A percentile compares a stretch with the other conserved stretches of the same genome.
Conservation (phyloP, 352 stramenopile species). For the Pythium oligandrum region DNA sequence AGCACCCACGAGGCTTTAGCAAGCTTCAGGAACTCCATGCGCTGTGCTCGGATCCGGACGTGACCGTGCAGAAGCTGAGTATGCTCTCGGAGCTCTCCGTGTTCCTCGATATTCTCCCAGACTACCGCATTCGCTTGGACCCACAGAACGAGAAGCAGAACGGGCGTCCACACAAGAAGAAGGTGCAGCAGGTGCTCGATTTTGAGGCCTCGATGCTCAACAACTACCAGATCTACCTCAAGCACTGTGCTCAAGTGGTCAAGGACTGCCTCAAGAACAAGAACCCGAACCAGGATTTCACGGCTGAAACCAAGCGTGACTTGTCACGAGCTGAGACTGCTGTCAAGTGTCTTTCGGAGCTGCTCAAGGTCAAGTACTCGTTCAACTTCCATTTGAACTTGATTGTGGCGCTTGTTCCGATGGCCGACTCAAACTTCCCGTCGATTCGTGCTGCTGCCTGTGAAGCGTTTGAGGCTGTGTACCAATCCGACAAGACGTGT, state of each 20-base stretch:
- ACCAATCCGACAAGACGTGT: constrained; percentile 71
- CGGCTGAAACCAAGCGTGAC: constrained; percentile 28
- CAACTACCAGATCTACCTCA: constrained; percentile 84
- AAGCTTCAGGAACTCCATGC: constrained; percentile 77
- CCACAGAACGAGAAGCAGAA: constrained; percentile 79
- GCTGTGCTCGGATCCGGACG: constrained; percentile 67
- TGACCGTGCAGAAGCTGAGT: constrained; percentile 79
- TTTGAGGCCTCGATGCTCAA: constrained; percentile 70
- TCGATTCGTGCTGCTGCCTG: constrained; percentile 52
- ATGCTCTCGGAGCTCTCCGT: constrained; percentile 93
- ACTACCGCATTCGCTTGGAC: constrained; percentile 92
- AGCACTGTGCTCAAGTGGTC: constrained; percentile 62
- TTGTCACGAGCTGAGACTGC: constrained; percentile 66
- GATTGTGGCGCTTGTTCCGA: constrained; percentile 74
- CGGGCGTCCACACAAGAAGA: constrained; percentile 80
- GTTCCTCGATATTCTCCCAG: constrained; percentile 94
- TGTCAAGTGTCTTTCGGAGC: constrained; percentile 65
- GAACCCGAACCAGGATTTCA: constrained; percentile 33
- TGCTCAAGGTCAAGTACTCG: constrained; percentile 79
- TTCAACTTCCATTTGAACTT: constrained; percentile 88
- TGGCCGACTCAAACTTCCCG: constrained; percentile 63
- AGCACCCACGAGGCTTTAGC: constrained; percentile 70
- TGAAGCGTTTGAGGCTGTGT: constrained; percentile 65
- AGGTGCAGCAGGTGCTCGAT: constrained; percentile 84
- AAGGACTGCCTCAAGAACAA: constrained; percentile 55